Evolutionary conservation across 2,329 filamentous ascomycete species (phyloP), one percentile per base, ranked within the genome.

Genomic region (Aspergillaceae sp.): DNA sequence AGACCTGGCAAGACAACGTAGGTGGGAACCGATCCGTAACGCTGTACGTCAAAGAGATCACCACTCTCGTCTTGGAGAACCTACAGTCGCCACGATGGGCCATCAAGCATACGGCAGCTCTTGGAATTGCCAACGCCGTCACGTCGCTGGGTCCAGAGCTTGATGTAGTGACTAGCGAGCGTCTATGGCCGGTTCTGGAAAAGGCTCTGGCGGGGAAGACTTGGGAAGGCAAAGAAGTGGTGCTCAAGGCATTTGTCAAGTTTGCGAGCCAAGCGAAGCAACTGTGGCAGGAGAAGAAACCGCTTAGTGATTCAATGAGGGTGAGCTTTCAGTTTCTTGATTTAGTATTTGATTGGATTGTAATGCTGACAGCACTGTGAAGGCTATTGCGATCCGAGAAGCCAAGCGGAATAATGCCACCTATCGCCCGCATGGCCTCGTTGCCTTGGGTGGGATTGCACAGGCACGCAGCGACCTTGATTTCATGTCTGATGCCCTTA

Each of bases 1-100:
- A 89, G 47, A 87, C 89, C 0, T 98, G 92, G 92, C 78, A 80
- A 42, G 87, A 95, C 56, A 90, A 94, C 59, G 90, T 94, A 0
- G 91, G 90, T 42, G 90, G 88, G 40, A 82, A 78, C 30, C 81
- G 90, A 29, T 84, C 87, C 0, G 87, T 95, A 4, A 78, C 85
- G 41, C 78, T 95, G 1, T 95, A 95, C 61, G 76, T 95, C 5
- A 76, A 76, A 34, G 92, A 98, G 66, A 94, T 97, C 54, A 75
- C 86, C 3, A 69, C 67, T 0, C 74, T 97, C 1, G 79, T 83
- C 1, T 74, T 79, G 33, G 72, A 75, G 33, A 78, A 87, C 44
- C 72, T 97, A 5, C 83, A 86, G 32, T 89, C 86, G 1, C 79
- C 86, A 1, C 86, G 87, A 57, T 98, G 92, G 92, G 82, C 83